phyloP scores from a whole-genome alignment of 1,284 basidiomycete species.

The Boletus smithii region DNA sequence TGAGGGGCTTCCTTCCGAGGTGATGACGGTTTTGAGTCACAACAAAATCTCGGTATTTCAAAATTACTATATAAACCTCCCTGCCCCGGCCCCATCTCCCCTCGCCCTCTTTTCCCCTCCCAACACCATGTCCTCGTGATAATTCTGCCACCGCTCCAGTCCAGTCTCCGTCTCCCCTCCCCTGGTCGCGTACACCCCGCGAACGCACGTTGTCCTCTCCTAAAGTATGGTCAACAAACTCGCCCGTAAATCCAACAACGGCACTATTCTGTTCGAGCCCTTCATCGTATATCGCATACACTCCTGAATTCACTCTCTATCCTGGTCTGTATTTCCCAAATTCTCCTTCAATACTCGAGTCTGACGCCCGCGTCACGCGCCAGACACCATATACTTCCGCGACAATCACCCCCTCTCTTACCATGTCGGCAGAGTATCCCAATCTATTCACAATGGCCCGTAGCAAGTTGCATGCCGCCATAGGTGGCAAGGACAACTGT shows the following conservation, averaged over 20 bases:
- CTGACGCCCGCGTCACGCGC: slow-evolving; percentile 14
- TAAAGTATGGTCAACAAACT: slow-evolving; percentile 80
- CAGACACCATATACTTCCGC: slow-evolving; percentile 18
- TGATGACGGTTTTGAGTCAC: slow-evolving; percentile 31
- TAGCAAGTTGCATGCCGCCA: slow-evolving; percentile 65
- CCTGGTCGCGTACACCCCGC: slow-evolving; percentile 23
- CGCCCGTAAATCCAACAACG: slow-evolving; percentile 74
- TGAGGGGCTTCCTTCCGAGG: slow-evolving; percentile 32
- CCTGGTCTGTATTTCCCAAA: slow-evolving; percentile 21
- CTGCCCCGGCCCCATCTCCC: slow-evolving; percentile 2
- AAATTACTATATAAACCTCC: slow-evolving; percentile 35
- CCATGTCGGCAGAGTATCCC: slow-evolving; percentile 47
- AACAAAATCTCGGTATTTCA: slow-evolving; percentile 29
- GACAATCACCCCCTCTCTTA: slow-evolving; percentile 18
- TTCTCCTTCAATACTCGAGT: fast-evolving
- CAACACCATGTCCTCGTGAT: slow-evolving; percentile 44
- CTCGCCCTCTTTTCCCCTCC: slow-evolving; percentile 22
- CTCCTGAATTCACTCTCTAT: slow-evolving; percentile 38
- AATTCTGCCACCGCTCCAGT: slow-evolving; percentile 25
- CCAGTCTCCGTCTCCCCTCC: background rate
- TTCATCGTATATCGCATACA: slow-evolving; percentile 83
- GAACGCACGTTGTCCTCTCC: slow-evolving; percentile 41
- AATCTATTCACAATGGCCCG: slow-evolving; percentile 63
- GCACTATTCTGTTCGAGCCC: slow-evolving; percentile 79
- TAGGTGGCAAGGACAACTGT: slow-evolving; percentile 59